Percentiles rank a stretch among this genome's conserved stretches.
These are phyloP conservation scores for Simplicillium aogashimaense DNA, from an alignment of 2,329 filamentous ascomycete species.

Conservation along the genomic window DNA sequence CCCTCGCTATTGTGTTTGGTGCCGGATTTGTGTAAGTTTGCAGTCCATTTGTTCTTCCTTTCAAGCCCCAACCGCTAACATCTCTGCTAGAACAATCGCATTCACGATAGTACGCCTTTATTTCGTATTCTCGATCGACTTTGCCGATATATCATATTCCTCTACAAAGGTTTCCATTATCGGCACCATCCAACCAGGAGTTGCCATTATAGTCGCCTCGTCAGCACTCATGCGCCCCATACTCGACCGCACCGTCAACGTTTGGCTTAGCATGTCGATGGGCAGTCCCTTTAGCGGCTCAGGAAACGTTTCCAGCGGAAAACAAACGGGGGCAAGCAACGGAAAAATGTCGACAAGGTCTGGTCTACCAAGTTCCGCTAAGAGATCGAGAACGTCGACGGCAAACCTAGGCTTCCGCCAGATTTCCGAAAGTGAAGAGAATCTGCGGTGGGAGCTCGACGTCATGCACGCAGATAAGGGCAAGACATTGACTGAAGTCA, in stretches of 20 bases:
- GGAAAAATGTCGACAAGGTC: conserved; percentile 1
- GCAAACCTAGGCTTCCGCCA: conserved; percentile 5
- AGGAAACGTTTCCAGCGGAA: too few relatives aligned
- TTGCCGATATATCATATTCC: conserved; percentile 8
- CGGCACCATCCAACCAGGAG: conserved; percentile 8
- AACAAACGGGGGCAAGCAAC: too few relatives aligned
- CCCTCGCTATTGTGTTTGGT: conserved; percentile 9
- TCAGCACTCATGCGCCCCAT: conserved; percentile 10
- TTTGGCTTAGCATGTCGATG: conserved; percentile 3
- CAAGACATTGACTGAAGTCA: conserved; percentile 6
- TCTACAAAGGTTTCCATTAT: conserved; percentile 7
- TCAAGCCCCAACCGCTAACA: background rate
- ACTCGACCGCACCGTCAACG: conserved; percentile 9
- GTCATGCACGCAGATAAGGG: conserved; percentile 9
- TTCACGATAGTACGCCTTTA: conserved; percentile 9
- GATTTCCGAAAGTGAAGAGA: conserved; percentile 11
- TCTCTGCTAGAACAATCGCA: conserved; percentile 6
- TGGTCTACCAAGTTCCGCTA: background rate
- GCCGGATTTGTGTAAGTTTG: conserved; percentile 9
- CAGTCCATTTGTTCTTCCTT: too few relatives aligned
- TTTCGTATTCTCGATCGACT: conserved; percentile 9
- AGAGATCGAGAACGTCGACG: background rate
- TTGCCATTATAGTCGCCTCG: conserved; percentile 10
- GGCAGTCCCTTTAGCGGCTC: too few relatives aligned
- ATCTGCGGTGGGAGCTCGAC: conserved; percentile 10